phyloP scores from a whole-genome alignment of 1,284 basidiomycete species.

The Leccinum fallax region DNA sequence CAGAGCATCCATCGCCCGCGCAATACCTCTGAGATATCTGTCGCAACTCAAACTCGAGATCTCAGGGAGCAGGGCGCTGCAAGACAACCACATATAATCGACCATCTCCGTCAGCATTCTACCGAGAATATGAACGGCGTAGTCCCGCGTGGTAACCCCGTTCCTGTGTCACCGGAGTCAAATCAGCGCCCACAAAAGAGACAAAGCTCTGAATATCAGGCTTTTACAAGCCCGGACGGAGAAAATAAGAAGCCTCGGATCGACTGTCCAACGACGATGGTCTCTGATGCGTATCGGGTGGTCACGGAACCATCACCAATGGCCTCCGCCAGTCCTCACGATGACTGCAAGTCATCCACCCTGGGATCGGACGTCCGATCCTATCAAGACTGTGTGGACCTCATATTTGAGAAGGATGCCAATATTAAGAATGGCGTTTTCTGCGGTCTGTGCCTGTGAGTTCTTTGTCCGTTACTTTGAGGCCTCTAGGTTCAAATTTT shows the following conservation, averaged over 20 bases:
- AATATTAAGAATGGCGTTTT: slow-evolving; percentile 39
- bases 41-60: slow-evolving; percentile 5
- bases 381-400: slow-evolving; percentile 46
- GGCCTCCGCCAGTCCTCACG: background rate
- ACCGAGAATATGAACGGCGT: slow-evolving; percentile 5
- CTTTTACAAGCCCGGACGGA: slow-evolving; percentile 7
- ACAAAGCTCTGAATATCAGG: slow-evolving; percentile 15
- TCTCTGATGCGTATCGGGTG: slow-evolving; percentile 1
- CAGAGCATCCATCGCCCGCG: slow-evolving; percentile 9
- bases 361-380: slow-evolving; percentile 20
- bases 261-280: background rate
- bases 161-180: background rate
- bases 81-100: slow-evolving; percentile 4
- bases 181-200: slow-evolving; percentile 22
- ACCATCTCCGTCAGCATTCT: background rate
- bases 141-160: background rate
- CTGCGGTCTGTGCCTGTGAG: slow-evolving; percentile 57
- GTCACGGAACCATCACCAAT: background rate
- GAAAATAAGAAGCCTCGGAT: slow-evolving; percentile 26
- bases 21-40: slow-evolving; percentile 4
- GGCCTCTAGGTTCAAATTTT: background rate
- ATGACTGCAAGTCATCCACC: slow-evolving; percentile 3
- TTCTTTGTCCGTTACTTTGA: slow-evolving; percentile 11
- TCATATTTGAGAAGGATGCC: slow-evolving; percentile 47
- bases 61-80: slow-evolving; percentile 3